A percentile compares a stretch with the other conserved stretches of the same genome.
These are phyloP conservation scores for Microbotryum silenes-acaulis DNA, from an alignment of 1,284 basidiomycete genomes.

Conservation along the genomic window DNA sequence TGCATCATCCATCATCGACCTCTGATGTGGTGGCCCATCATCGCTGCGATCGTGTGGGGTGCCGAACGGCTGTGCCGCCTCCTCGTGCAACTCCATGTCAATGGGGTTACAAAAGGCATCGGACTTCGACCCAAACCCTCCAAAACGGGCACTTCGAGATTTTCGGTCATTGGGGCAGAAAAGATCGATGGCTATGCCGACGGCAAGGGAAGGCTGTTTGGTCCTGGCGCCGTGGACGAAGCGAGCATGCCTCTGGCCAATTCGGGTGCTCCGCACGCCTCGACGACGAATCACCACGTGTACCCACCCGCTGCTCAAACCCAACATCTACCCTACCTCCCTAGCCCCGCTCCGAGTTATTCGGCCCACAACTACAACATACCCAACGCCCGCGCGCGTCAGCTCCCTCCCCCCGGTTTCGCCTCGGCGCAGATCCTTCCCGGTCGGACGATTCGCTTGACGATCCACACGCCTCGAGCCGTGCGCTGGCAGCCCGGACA, in stretches of 20 bases:
- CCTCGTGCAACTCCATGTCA: conserved; percentile 57
- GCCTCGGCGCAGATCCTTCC: conserved; percentile 70
- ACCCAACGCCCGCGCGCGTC: conserved; percentile 4
- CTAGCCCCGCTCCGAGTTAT: conserved; percentile 1
- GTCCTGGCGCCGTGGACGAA: conserved; percentile 1
- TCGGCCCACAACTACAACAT: neutral
- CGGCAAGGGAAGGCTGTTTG: neutral
- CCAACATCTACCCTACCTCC: neutral
- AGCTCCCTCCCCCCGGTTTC: conserved; percentile 56
- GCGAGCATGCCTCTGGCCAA: conserved; percentile 6
- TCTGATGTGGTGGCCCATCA: conserved; percentile 48
- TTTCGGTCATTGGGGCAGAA: conserved; percentile 9
- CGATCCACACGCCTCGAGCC: conserved; percentile 55
- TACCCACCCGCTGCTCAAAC: neutral
- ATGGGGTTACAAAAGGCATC: conserved; percentile 45
- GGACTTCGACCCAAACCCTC: conserved; percentile 3
- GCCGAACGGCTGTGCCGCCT: conserved; percentile 57
- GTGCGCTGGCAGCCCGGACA: conserved; percentile 70
- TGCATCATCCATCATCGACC: conserved; percentile 56
- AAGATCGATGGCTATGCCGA: conserved; percentile 12
- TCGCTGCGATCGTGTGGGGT: conserved; percentile 57
- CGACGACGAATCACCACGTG: neutral
- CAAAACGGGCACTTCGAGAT: conserved; percentile 1
- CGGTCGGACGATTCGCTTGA: conserved; percentile 66
- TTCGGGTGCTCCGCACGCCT: neutral